phyloP scores from a whole-genome alignment of 164 flowering plant species.

The Vitis riparia region DNA sequence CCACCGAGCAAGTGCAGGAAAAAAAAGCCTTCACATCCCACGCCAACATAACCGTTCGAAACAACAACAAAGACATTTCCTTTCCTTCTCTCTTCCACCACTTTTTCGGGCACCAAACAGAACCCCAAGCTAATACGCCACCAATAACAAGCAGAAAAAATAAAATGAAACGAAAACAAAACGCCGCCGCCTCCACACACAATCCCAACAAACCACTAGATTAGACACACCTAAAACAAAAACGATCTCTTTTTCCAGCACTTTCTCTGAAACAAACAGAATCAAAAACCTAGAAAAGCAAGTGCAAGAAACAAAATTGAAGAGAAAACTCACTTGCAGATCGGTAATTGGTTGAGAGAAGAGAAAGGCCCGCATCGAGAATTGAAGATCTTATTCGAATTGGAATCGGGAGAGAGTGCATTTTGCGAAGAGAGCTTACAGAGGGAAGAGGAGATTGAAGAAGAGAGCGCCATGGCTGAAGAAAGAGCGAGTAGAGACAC shows the following conservation, averaged over 20 bases:
- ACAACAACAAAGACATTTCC: too few relatives aligned
- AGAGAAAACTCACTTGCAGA: conserved; percentile 4
- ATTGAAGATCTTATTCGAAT: neutral
- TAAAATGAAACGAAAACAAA: neutral
- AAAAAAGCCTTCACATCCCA: too few relatives aligned
- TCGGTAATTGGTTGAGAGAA: conserved; percentile 6
- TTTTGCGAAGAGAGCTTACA: conserved; percentile 4
- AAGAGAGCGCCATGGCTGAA: conserved; percentile 5
- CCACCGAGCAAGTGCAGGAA: too few relatives aligned
- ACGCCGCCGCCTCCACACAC: too few relatives aligned
- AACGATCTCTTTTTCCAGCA: too few relatives aligned
- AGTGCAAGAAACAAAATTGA: neutral
- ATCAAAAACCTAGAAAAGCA: too few relatives aligned
- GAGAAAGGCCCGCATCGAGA: conserved; percentile 9
- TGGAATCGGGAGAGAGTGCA: conserved; percentile 8
- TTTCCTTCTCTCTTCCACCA: neutral
- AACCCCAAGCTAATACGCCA: neutral
- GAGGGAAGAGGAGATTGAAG: conserved; percentile 2
- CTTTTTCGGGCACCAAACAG: neutral
- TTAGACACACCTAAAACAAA: too few relatives aligned
- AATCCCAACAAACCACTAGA: too few relatives aligned
- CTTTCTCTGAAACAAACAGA: too few relatives aligned
- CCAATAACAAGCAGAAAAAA: neutral
- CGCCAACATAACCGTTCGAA: too few relatives aligned
- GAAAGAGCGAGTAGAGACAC: neutral